Evolutionary conservation across 805 yeast genomes (phyloP).

Genomic region (Suhomyces sp.): DNA sequence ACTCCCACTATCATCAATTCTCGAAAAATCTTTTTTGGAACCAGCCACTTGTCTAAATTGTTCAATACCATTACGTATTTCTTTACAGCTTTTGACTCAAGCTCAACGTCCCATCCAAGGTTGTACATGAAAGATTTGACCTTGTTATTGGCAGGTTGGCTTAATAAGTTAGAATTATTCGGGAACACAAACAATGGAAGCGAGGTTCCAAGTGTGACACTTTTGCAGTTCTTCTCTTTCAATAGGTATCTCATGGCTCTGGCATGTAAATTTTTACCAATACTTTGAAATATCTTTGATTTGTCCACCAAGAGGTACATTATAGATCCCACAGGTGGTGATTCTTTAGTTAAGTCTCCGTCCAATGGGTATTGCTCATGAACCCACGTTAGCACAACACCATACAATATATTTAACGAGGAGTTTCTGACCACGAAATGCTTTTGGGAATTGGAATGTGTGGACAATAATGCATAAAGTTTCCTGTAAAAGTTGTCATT

Average conservation of each 20-base stretch:
- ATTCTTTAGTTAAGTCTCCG: conserved; percentile 10
- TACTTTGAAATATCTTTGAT: conserved; percentile 50
- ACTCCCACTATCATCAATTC: conserved; percentile 58
- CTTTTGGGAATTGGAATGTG: conserved; percentile 31
- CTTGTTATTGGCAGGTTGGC: conserved; percentile 17
- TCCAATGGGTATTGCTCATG: conserved; percentile 19
- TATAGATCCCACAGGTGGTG: conserved; percentile 36
- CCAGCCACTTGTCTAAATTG: conserved; percentile 46
- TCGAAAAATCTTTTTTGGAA: conserved; percentile 51
- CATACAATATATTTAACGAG: conserved; percentile 51
- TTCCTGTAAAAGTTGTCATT: conserved; percentile 27
- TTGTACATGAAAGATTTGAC: conserved; percentile 32
- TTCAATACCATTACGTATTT: conserved; percentile 41
- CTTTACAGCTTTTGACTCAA: conserved; percentile 13
- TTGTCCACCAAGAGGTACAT: conserved; percentile 50
- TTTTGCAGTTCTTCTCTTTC: conserved; percentile 40
- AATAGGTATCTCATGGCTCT: conserved; percentile 50
- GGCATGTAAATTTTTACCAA: conserved; percentile 52
- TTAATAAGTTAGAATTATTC: conserved; percentile 17
- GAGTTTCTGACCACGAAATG: conserved; percentile 59
- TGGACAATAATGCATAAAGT: conserved; percentile 29
- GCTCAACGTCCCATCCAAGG: conserved; percentile 39
- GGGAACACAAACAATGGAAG: conserved; percentile 46
- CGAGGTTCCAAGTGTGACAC: conserved; percentile 41
- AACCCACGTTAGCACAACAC: conserved; percentile 54